Base-by-base conservation (phyloP, 164 flowering plant species). In the Magnolia changhungtana region DNA sequence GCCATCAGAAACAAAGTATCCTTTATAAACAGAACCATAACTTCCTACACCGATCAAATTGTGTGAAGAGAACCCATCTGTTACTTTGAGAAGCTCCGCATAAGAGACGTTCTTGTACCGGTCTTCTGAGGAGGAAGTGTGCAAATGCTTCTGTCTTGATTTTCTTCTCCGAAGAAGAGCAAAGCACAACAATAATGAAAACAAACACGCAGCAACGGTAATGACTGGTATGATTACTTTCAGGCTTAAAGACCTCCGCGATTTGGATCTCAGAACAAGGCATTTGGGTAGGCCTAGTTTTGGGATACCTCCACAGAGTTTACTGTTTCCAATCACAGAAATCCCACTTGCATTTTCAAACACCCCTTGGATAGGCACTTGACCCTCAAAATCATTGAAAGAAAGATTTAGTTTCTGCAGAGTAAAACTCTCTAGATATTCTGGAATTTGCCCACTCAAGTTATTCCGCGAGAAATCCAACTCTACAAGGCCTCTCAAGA, bases 391-490 rank as follows among this genome's bases (percentile, higher is more conserved):
- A 8, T 77, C 71, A 45, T 77, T 82, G 23, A 7, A 58, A 1
- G 83, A 81, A 50, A 81, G 75, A 50, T 81, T 77, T 27, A 75
- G 13, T 19, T 63, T 9, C 58, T 58, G 85, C 85, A 71, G 86
- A 20, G 29, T 61, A 10, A 79, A 10, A 0, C 1, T 52, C 0
- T 23, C 58, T 6, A 75, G 50, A 11, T 29, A 63, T 21, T 80
- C 18, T 21, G 80, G 73, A 21, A 80, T 66, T 23, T 18, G n/a
- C 10, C 79, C 81, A 63, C 67, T 85, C 81, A 82, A 67, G 8
- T 74, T 74, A 45, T 77, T 82, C 7, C 16, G 61, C 0, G 83
- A 81, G 29, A 81, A 71, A 50, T 81, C 79, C 31, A 76, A 21
- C n/a, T 63, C 19, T 66, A 14, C 63, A 45, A 82, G n/a, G 63